Evolutionary conservation across 495 filamentous ascomycete genomes (phyloP).

Genomic region (Penicillium bovifimosum): DNA sequence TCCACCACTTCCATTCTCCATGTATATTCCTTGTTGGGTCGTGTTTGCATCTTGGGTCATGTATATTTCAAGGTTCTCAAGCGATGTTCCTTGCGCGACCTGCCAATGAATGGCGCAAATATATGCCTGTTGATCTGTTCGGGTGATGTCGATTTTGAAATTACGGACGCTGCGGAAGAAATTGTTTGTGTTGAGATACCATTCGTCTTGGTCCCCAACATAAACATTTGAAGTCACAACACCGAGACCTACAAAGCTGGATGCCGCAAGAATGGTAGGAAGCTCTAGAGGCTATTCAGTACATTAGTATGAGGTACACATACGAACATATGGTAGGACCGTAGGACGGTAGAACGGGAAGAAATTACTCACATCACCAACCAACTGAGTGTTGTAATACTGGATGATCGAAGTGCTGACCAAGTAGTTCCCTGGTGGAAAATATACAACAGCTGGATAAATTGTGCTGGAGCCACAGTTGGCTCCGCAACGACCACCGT

Average conservation of each 20-base stretch:
- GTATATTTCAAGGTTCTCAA: slow-evolving; percentile 49
- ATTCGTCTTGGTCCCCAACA: neutral
- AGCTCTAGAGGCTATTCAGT: neutral
- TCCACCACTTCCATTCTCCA: slow-evolving; percentile 36
- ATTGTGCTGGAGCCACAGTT: slow-evolving; percentile 43
- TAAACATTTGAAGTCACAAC: slow-evolving; percentile 38
- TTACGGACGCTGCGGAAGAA: neutral
- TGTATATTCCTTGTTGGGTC: slow-evolving; percentile 35
- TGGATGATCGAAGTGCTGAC: slow-evolving; percentile 43
- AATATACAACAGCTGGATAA: slow-evolving; percentile 52
- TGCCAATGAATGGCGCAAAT: slow-evolving; percentile 34
- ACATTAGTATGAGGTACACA: too few species aligned
- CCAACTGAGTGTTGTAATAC: slow-evolving; percentile 52
- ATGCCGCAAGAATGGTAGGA: slow-evolving; percentile 14
- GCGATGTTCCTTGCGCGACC: slow-evolving; percentile 33
- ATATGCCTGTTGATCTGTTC: neutral
- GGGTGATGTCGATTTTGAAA: neutral
- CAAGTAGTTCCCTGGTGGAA: slow-evolving; percentile 53
- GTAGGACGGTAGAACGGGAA: too few species aligned
- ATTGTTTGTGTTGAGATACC: neutral
- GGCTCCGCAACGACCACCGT: slow-evolving; percentile 41
- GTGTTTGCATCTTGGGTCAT: slow-evolving; percentile 19
- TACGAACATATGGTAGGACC: too few species aligned
- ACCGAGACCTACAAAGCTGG: slow-evolving; percentile 40
- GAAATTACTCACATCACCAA: slow-evolving; percentile 44